These are phyloP conservation scores for Aspergillus steynii DNA, from an alignment of 495 filamentous ascomycete species.

Conservation along the genomic window DNA sequence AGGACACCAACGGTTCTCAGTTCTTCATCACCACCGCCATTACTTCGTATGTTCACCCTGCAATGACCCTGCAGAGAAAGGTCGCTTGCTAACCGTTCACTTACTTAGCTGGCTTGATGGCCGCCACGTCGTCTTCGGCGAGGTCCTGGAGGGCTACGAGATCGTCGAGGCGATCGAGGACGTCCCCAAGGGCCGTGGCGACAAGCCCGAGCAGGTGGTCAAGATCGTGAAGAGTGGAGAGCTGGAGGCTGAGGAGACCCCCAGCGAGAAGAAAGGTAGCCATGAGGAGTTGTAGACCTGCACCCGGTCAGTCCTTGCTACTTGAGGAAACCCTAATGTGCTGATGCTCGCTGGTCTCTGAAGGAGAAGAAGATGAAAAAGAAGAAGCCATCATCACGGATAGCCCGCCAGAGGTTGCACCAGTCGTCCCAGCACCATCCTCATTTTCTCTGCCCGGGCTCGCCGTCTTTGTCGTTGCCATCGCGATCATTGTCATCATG, in stretches of 20 bases:
- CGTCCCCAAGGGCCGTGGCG: constrained; percentile 64
- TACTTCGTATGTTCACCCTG: constrained; percentile 63
- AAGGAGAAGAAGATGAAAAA: constrained; percentile 1
- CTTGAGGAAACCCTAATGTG: constrained; percentile 26
- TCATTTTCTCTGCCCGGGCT: constrained; percentile 3
- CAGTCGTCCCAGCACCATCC: constrained; percentile 7
- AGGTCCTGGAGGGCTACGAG: constrained; percentile 89
- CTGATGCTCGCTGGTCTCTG: constrained; percentile 36
- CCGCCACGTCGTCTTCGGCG: constrained; percentile 87
- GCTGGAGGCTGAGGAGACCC: constrained; percentile 55
- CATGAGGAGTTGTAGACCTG: constrained; percentile 81
- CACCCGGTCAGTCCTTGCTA: constrained; percentile 27
- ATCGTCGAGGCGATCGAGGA: constrained; percentile 88
- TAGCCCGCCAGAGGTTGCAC: constrained; percentile 19
- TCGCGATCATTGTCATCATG: constrained; percentile 12
- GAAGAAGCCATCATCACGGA: constrained; percentile 13
- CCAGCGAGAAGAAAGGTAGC: constrained; percentile 78
- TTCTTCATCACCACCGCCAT: constrained; percentile 94
- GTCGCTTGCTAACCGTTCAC: constrained; percentile 26
- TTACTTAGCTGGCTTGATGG: constrained; percentile 80
- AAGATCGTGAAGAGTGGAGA: constrained; percentile 96
- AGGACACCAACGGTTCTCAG: constrained; percentile 97
- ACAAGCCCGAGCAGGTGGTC: constrained; percentile 73
- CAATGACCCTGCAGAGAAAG: neutral
- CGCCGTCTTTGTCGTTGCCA: constrained; percentile 4